Conservation (phyloP, 192 early-diverging fungal species). For the Thamnidium elegans region DNA sequence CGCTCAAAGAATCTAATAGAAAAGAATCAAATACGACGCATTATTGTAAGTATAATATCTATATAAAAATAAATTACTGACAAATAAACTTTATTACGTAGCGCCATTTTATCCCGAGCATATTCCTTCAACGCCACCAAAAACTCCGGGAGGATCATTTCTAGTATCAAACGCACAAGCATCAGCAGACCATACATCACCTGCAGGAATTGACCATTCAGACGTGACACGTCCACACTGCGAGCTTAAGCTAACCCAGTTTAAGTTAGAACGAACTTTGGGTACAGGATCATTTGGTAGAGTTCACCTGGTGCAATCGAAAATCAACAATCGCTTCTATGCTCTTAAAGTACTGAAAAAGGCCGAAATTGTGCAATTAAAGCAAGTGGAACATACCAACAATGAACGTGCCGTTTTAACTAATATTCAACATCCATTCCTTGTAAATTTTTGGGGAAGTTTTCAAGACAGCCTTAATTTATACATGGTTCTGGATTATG, state of each 20-base stretch:
- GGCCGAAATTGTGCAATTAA: slow-evolving; percentile 81
- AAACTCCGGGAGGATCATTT: slow-evolving; percentile 6
- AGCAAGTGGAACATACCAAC: slow-evolving; percentile 95
- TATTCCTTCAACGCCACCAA: slow-evolving; percentile 9
- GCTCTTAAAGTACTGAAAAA: slow-evolving; percentile 96
- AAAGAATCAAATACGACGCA: not conserved
- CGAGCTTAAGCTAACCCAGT: not conserved
- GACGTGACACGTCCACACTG: not conserved
- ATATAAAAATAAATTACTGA: not conserved
- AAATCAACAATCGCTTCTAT: slow-evolving; percentile 73
- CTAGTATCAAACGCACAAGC: not conserved
- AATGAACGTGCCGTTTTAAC: slow-evolving; percentile 89
- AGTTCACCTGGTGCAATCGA: slow-evolving; percentile 82
- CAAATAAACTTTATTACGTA: not conserved
- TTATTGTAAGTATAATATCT: not conserved
- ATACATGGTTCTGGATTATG: slow-evolving; percentile 86
- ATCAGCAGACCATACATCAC: too few relatives aligned
- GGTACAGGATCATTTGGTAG: slow-evolving; percentile 97
- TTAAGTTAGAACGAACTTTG: slow-evolving; percentile 31
- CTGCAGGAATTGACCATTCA: not conserved
- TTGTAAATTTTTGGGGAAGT: slow-evolving; percentile 85
- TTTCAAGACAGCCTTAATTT: slow-evolving; percentile 80
- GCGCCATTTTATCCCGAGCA: slow-evolving; percentile 8
- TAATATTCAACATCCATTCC: slow-evolving; percentile 77
- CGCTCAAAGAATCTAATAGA: not conserved